Evolutionary conservation across 2,329 filamentous ascomycete species (phyloP).

Genomic region (Byssoonygena ceratinophila): DNA sequence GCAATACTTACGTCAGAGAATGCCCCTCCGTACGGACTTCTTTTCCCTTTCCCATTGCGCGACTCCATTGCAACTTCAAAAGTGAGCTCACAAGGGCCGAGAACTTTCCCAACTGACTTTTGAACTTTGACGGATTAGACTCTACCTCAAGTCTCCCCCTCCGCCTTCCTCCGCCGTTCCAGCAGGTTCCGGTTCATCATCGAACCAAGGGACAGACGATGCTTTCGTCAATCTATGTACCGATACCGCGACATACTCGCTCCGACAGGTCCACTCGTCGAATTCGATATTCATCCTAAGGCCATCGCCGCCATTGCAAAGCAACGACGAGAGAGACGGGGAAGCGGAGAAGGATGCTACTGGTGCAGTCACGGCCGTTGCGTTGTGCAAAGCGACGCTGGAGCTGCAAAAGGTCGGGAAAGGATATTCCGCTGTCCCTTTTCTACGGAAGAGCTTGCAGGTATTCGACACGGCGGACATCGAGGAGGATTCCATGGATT

Average conservation of each 20-base stretch:
- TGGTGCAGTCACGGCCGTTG: constrained; percentile 32
- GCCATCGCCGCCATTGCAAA: constrained; percentile 21
- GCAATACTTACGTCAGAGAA: constrained; percentile 43
- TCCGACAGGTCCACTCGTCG: constrained; percentile 56
- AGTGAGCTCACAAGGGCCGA: background rate
- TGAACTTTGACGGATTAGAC: constrained; percentile 20
- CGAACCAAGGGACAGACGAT: constrained; percentile 23
- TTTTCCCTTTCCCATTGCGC: background rate
- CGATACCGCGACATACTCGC: constrained; percentile 45
- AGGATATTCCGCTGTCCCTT: constrained; percentile 24
- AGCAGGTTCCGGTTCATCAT: constrained; percentile 6
- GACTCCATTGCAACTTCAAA: background rate
- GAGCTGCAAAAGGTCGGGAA: constrained; percentile 32
- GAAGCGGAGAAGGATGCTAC: background rate
- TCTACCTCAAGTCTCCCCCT: constrained; percentile 33
- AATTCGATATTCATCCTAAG: constrained; percentile 50
- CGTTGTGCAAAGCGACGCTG: constrained; percentile 38
- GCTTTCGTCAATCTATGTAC: constrained; percentile 50
- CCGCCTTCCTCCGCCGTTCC: constrained; percentile 12
- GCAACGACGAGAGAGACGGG: constrained; percentile 16
- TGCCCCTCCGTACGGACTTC: constrained; percentile 27
- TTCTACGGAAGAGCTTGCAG: constrained; percentile 24
- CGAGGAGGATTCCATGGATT: constrained; percentile 13
- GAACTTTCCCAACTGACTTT: background rate
- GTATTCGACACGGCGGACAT: constrained; percentile 22